These are phyloP conservation scores for Piper longum DNA, from an alignment of 164 flowering plant species.

Conservation along the genomic window DNA sequence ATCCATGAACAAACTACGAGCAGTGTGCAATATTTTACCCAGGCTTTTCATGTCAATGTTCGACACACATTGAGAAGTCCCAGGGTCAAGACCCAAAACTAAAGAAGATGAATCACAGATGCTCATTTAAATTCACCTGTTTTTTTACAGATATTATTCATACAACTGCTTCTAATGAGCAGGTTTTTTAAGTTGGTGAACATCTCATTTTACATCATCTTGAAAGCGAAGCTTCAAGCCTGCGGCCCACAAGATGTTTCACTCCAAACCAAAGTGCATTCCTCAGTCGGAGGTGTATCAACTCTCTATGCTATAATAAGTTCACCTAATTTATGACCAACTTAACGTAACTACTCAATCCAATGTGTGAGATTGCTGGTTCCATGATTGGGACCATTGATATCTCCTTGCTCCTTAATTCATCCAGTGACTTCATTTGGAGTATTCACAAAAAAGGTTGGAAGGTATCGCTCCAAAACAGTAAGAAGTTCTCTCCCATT, in stretches of 20 bases:
- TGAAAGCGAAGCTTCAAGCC: neutral
- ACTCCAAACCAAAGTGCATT: neutral
- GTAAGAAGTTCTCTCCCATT: conserved; percentile 50
- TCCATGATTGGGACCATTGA: neutral
- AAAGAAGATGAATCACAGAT: neutral
- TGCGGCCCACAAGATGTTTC: neutral
- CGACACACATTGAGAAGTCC: too few relatives aligned
- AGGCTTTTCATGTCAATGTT: too few relatives aligned
- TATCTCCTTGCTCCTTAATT: neutral
- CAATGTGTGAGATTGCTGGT: neutral
- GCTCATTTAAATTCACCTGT: neutral
- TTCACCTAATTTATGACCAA: conserved; percentile 2
- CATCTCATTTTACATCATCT: neutral
- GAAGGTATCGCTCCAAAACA: conserved; percentile 71
- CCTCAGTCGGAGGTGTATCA: neutral
- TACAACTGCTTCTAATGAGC: neutral
- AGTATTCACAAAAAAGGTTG: conserved; percentile 45
- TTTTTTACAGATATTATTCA: neutral
- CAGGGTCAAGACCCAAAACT: too few relatives aligned
- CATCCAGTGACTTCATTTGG: neutral
- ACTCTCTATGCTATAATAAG: neutral
- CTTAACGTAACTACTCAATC: neutral
- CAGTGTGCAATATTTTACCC: too few relatives aligned
- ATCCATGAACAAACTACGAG: too few relatives aligned
- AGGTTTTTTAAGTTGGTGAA: neutral